A percentile compares a stretch with the other conserved stretches of the same genome.
phyloP scores from a whole-genome alignment of 768 basidiomycete species.

The Myochromella boudieri region DNA sequence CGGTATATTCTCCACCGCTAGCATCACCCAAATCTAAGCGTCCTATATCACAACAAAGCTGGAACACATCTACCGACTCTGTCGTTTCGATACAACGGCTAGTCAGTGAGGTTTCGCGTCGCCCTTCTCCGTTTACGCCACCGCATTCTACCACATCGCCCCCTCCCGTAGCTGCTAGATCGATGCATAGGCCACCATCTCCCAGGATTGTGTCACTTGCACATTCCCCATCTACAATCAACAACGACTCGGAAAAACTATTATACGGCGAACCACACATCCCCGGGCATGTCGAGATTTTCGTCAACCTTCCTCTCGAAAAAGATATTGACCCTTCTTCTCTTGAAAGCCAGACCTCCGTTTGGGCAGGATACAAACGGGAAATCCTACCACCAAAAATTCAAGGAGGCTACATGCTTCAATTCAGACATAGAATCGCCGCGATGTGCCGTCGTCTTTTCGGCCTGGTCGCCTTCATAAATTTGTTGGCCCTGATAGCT shows the following conservation, averaged over 20 bases:
- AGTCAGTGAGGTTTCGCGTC: constrained; percentile 6
- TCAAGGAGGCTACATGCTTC: constrained; percentile 46
- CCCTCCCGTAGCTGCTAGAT: constrained; percentile 1
- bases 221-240: neutral
- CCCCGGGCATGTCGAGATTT: constrained; percentile 10
- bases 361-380: constrained; percentile 56
- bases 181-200: neutral
- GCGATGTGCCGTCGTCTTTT: constrained; percentile 60
- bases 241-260: neutral
- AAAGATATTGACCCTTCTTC: constrained; percentile 17
- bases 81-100: constrained; percentile 7
- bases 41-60: neutral
- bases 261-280: neutral
- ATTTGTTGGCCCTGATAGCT: constrained; percentile 51
- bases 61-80: constrained; percentile 9
- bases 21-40: too few species aligned
- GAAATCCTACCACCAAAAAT: constrained; percentile 50
- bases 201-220: neutral
- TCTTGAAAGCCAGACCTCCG: constrained; percentile 32
- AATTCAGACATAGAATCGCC: constrained; percentile 55
- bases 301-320: constrained; percentile 16
- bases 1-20: constrained; percentile 8
- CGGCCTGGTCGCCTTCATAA: constrained; percentile 54
- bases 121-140: constrained; percentile 8
- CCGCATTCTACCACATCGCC: neutral